Evolutionary conservation across 768 basidiomycete genomes (phyloP), one percentile per base, ranked within the genome.

Genomic region (Termitomyces heimii): DNA sequence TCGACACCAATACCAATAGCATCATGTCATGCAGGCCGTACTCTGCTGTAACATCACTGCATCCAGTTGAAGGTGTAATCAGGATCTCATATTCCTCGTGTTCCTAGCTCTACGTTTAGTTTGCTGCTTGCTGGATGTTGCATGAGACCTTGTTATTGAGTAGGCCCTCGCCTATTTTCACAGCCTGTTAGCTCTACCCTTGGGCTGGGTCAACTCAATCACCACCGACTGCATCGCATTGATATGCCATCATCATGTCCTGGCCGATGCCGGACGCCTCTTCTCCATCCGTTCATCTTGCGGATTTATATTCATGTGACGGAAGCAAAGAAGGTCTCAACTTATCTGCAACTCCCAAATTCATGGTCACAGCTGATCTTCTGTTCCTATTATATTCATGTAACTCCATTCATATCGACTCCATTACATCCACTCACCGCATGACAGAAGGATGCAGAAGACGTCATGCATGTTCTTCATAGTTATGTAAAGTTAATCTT

Each of bases 361-460:
- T 10, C 44, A 45, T 9, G 39, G n/a, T n/a, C 37, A n/a, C n/a
- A n/a, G n/a, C 35, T 37, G 35, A 43, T 22, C 24, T 22, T 32
- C 10, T 12, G 29, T n/a, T 18, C 29, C 48, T 32, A 32, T 31
- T 31, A 20, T 39, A 26, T 18, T 12, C 6, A 34, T 28, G 14
- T 44, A 44, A 24, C 42, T 44, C 31, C 53, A 44, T 54, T 43
- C 9, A 44, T 34, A 18, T 44, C 26, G 24, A 51, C 35, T 54
- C 24, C 42, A 45, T 44, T 45, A n/a, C 44, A 45, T 54, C 43
- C 12, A n/a, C 9, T 22, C 13, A 26, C 32, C 35, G 22, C 54
- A 56, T 56, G 55, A 32, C 37, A 49, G 39, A 44, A 51, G 55
- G 55, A 37, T 7, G 32, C 48, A 56, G 55, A 56, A 56, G 55